Conservation (phyloP, 208 protist genomes). For the Trypanosoma brucei region DNA sequence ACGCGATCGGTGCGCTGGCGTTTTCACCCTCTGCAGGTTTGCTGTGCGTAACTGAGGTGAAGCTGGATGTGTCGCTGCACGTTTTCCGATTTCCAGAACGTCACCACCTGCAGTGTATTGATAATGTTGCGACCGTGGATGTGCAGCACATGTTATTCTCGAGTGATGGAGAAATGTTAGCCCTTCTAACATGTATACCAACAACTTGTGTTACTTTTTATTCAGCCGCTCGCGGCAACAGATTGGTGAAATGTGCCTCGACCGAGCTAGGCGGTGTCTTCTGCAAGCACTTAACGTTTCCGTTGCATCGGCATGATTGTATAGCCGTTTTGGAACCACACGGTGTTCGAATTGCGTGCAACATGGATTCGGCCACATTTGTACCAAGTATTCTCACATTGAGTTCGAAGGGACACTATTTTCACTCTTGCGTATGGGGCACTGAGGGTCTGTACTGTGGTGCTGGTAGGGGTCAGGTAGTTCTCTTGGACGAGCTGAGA, state of each 20-base stretch:
- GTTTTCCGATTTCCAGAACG: conserved; percentile 48
- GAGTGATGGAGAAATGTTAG: conserved; percentile 39
- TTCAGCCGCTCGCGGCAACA: conserved; percentile 13
- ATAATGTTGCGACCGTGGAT: conserved; percentile 38
- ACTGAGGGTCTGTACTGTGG: conserved; percentile 19
- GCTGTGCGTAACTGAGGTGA: conserved; percentile 54
- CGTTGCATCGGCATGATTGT: conserved; percentile 16
- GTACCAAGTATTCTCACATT: conserved; percentile 11
- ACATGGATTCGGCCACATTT: conserved; percentile 4
- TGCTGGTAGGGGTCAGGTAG: conserved; percentile 2
- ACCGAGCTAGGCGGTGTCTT: conserved; percentile 16
- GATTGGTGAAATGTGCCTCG: conserved; percentile 12
- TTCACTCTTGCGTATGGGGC: conserved; percentile 20
- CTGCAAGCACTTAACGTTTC: conserved; percentile 21
- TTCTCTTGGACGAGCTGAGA: conserved; percentile 24
- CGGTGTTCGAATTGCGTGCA: conserved; percentile 20
- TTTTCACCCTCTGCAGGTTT: conserved; percentile 25
- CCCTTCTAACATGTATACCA: conserved; percentile 42
- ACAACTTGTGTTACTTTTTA: conserved; percentile 33
- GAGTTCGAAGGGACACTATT: conserved; percentile 4
- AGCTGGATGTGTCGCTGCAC: conserved; percentile 44
- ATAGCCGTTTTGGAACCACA: conserved; percentile 18
- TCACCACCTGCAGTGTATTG: conserved; percentile 32
- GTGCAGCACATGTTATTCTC: conserved; percentile 54
- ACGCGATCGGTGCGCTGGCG: conserved; percentile 44